Conservation (phyloP, 1,284 basidiomycete species). For the Trichosporon coremiiforme region DNA sequence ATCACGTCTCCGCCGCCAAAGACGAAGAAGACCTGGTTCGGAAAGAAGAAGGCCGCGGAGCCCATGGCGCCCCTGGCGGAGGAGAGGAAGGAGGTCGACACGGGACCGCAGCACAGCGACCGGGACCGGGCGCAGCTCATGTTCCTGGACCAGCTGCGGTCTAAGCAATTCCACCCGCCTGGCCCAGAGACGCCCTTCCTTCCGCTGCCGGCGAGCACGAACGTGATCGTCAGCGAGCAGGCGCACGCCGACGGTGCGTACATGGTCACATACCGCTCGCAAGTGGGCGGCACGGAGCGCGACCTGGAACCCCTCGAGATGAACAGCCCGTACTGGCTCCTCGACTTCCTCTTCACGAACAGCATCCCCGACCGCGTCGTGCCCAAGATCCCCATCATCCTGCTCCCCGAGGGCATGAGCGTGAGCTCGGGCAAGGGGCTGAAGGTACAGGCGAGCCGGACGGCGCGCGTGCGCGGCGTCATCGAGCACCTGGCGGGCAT, state of each 20-base stretch:
- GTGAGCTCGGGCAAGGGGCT: slow-evolving; percentile 16
- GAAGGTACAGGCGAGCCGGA: slow-evolving; percentile 34
- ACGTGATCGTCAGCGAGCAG: slow-evolving; percentile 81
- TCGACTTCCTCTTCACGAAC: slow-evolving; percentile 74
- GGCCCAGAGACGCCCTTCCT: slow-evolving; percentile 73
- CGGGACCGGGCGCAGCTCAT: slow-evolving; percentile 54
- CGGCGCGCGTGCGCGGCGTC: slow-evolving; percentile 32
- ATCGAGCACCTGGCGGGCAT: slow-evolving; percentile 28
- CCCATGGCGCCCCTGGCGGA: slow-evolving; percentile 49
- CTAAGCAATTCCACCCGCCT: slow-evolving; percentile 70
- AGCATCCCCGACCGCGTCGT: slow-evolving; percentile 61
- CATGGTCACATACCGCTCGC: slow-evolving; percentile 75
- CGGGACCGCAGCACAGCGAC: slow-evolving; percentile 43
- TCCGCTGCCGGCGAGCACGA: slow-evolving; percentile 65
- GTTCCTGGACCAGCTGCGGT: slow-evolving; percentile 67
- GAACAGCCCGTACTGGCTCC: slow-evolving; percentile 78
- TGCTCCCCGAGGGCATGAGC: slow-evolving; percentile 66
- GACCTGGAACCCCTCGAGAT: slow-evolving; percentile 75
- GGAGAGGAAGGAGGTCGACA: slow-evolving; percentile 29
- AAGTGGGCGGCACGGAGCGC: slow-evolving; percentile 64
- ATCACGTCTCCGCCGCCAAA: slow-evolving; percentile 19
- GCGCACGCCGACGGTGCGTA: slow-evolving; percentile 70
- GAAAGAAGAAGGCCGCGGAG: slow-evolving; percentile 61
- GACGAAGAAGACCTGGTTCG: slow-evolving; percentile 57
- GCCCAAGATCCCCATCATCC: slow-evolving; percentile 81